A percentile compares a stretch with the other conserved stretches of the same genome.
phyloP scores from a whole-genome alignment of 306 rosid species.

The Corylus avellana region DNA sequence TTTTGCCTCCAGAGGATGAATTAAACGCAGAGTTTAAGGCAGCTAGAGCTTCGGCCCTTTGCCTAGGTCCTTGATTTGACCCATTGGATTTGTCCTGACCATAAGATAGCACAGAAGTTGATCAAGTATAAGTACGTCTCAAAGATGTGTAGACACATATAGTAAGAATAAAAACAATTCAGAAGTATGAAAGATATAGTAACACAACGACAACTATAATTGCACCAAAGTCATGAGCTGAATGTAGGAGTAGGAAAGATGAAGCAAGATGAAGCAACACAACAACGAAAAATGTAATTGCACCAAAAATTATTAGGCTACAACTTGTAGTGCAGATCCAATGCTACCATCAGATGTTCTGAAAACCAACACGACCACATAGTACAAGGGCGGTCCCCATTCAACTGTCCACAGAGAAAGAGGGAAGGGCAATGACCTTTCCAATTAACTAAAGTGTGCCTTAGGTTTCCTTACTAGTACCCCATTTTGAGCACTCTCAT shows the following conservation, averaged over 20 bases:
- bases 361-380: not conserved
- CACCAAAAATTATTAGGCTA: not conserved
- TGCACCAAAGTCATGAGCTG: conserved; percentile 1
- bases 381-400: not conserved
- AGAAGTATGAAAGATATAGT: not conserved
- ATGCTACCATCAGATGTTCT: not conserved
- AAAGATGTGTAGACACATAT: not conserved
- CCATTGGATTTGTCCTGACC: conserved; percentile 73
- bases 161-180: not conserved
- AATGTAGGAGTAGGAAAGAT: not conserved
- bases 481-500: not conserved
- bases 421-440: not conserved
- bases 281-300: not conserved
- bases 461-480: not conserved
- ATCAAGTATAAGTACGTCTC: conserved; percentile 12
- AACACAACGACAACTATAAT: not conserved
- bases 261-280: not conserved
- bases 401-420: conserved; percentile 4
- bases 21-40: conserved; percentile 86
- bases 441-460: not conserved
- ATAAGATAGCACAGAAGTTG: conserved; percentile 27
- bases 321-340: conserved; percentile 6
- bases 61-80: conserved; percentile 79
- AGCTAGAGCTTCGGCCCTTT: conserved; percentile 98
- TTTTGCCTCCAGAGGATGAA: conserved; percentile 55